phyloP scores from a whole-genome alignment of 192 early-diverging fungal genomes.

The Oehlia diaphana region DNA sequence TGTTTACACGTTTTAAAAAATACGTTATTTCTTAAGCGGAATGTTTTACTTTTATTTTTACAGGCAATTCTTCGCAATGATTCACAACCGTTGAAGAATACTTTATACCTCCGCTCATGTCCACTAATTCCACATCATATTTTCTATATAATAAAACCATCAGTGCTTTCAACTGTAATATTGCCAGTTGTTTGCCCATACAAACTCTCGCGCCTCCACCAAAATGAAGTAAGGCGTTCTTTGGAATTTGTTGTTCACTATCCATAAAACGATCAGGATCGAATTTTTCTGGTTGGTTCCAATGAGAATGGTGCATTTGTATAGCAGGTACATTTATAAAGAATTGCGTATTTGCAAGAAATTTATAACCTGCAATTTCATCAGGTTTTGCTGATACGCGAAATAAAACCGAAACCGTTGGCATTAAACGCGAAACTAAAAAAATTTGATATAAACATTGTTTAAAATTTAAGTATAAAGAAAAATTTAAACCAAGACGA shows the following conservation, averaged over 20 bases:
- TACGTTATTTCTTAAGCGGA: neutral
- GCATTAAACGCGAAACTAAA: neutral
- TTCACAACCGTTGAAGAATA: neutral
- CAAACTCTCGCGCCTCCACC: constrained; percentile 9
- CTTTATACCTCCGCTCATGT: neutral
- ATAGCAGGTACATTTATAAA: neutral
- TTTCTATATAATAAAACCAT: constrained; percentile 4
- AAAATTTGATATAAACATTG: neutral
- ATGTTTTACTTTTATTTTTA: neutral
- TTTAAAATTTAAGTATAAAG: neutral
- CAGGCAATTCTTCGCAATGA: constrained; percentile 3
- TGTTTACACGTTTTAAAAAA: too few relatives aligned
- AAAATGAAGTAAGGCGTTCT: constrained; percentile 7
- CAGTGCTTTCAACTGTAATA: constrained; percentile 2
- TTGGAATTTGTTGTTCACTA: neutral
- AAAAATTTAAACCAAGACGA: neutral
- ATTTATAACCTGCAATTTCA: constrained; percentile 2
- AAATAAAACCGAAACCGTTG: neutral
- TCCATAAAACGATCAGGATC: constrained; percentile 10
- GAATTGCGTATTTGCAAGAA: neutral
- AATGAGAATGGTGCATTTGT: neutral
- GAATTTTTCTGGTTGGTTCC: constrained; percentile 3
- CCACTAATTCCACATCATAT: constrained; percentile 21
- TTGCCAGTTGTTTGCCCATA: constrained; percentile 5
- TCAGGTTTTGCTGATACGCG: neutral